phyloP scores from a whole-genome alignment of 495 filamentous ascomycete genomes.

The Neurospora tetrasperma region DNA sequence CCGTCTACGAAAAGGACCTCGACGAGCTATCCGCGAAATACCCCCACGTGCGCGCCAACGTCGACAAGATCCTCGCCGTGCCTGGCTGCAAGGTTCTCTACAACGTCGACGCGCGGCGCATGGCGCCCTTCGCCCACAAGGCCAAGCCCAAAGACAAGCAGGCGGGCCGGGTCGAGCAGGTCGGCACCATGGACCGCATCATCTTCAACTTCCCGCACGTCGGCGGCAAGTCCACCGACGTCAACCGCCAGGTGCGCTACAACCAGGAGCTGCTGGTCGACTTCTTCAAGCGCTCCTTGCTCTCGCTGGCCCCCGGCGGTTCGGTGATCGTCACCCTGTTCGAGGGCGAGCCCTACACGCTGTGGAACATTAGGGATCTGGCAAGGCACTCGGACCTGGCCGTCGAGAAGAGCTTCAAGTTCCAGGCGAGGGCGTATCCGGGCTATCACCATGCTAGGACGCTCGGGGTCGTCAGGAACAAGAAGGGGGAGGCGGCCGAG shows the following conservation, averaged over 20 bases:
- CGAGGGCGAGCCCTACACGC: conserved; percentile 82
- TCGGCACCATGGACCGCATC: conserved; percentile 57
- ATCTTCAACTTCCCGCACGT: conserved; percentile 97
- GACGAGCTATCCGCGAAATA: conserved; percentile 57
- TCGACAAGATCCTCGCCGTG: conserved; percentile 39
- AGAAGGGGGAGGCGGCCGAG: conserved; percentile 36
- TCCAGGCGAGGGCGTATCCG: conserved; percentile 63
- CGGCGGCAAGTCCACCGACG: conserved; percentile 81
- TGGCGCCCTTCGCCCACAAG: conserved; percentile 38
- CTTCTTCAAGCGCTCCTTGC: conserved; percentile 58
- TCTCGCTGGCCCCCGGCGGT: conserved; percentile 38
- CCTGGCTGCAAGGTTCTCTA: conserved; percentile 47
- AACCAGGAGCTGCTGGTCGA: conserved; percentile 84
- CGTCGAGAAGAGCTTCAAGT: conserved; percentile 68
- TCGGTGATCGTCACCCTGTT: conserved; percentile 80
- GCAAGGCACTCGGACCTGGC: conserved; percentile 67
- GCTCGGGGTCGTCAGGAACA: conserved; percentile 60
- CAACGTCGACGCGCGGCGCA: conserved; percentile 63
- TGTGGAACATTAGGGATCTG: conserved; percentile 88
- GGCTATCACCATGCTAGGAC: conserved; percentile 86
- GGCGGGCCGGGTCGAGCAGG: background rate
- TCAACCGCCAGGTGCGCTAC: conserved; percentile 83
- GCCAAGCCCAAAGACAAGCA: conserved; percentile 12
- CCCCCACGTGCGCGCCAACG: conserved; percentile 56
- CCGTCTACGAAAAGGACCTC: conserved; percentile 35